Evolutionary conservation across 2,329 filamentous ascomycete species (phyloP), one percentile per base, ranked within the genome.

Genomic region (Neoarthrinium moseri): DNA sequence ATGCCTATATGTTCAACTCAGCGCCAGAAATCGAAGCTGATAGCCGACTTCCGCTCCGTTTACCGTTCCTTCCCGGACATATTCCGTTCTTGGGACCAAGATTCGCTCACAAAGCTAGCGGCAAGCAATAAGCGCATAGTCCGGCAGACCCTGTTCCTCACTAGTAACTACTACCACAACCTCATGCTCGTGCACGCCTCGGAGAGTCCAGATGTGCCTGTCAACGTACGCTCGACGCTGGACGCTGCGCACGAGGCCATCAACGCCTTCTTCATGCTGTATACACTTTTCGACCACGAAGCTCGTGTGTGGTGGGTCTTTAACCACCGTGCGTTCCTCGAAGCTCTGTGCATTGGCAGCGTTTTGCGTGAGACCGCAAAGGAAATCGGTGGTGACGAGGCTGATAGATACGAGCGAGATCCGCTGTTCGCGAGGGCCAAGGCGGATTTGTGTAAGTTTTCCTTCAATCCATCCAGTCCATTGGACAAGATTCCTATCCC

Each of bases 291-390:
- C 51, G 81, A 85, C 54, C 72, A 73, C 13, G 88, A 92, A 68
- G 86, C 86, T 1, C 77, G 83, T 12, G 87, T 91, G 1, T 91
- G 87, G 87, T 92, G 87, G 87, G 86, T 89, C 1, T 89, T 91
- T 54, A 88, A 90, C 61, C 88, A 91, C 60, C 73, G 88, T 1
- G 87, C 87, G 0, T 91, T 91, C 59, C 74, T 91, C 43, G 87
- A 91, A 69, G 85, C 85, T 24, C 63, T 84, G 59, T 88, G 81
- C 65, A 87, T 87, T 38, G 80, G 80, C 18, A 77, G 76, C 50
- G 74, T 84, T 20, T 61, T 86, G 47, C 69, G 73, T 32, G 78
- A 83, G 59, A 70, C 73, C 17, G 59, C 64, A 3, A 70, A 67
- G 30, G 73, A 78, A 50, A 67, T 69, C 8, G 67, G 66, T 1